A percentile compares a stretch with the other conserved stretches of the same genome.
Evolutionary conservation across 768 basidiomycete species (phyloP).

Genomic region (Royoungia palumana): DNA sequence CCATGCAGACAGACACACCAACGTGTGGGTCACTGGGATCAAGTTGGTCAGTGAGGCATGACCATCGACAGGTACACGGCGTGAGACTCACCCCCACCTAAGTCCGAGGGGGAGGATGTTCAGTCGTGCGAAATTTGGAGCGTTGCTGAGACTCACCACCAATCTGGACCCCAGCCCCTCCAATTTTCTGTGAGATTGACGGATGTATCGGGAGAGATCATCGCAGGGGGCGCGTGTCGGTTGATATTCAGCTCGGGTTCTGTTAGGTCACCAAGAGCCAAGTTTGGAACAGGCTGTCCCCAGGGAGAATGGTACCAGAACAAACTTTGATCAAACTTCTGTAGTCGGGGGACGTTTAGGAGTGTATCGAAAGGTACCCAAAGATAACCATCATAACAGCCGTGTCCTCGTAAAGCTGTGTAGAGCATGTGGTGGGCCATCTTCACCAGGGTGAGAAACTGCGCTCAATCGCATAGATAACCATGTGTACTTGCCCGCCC

Average conservation of each 20-base stretch:
- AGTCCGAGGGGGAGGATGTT: constrained; percentile 1
- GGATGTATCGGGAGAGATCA: constrained; percentile 40
- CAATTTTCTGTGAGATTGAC: constrained; percentile 38
- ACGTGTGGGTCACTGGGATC: constrained; percentile 40
- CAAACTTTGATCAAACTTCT: constrained; percentile 41
- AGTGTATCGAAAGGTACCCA: constrained; percentile 53
- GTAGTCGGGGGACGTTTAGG: constrained; percentile 46
- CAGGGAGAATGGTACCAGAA: constrained; percentile 54
- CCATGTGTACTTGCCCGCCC: constrained; percentile 36
- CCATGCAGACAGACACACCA: constrained; percentile 42
- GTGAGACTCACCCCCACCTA: constrained; percentile 41
- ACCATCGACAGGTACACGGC: background rate
- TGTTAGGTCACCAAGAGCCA: constrained; percentile 22
- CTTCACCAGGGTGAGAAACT: constrained; percentile 12
- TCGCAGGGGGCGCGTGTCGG: constrained; percentile 39
- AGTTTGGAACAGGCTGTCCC: constrained; percentile 41
- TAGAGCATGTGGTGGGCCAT: constrained; percentile 56
- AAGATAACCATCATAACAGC: constrained; percentile 49
- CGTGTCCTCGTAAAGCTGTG: constrained; percentile 41
- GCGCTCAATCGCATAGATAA: background rate
- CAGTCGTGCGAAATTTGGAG: constrained; percentile 2
- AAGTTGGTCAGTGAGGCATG: background rate
- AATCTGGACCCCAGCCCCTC: constrained; percentile 39
- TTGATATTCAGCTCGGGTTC: constrained; percentile 17
- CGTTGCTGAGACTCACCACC: constrained; percentile 37